These are phyloP conservation scores for Rhodomyrtus psidioides DNA, from an alignment of 441 rosid species.

Conservation along the genomic window DNA sequence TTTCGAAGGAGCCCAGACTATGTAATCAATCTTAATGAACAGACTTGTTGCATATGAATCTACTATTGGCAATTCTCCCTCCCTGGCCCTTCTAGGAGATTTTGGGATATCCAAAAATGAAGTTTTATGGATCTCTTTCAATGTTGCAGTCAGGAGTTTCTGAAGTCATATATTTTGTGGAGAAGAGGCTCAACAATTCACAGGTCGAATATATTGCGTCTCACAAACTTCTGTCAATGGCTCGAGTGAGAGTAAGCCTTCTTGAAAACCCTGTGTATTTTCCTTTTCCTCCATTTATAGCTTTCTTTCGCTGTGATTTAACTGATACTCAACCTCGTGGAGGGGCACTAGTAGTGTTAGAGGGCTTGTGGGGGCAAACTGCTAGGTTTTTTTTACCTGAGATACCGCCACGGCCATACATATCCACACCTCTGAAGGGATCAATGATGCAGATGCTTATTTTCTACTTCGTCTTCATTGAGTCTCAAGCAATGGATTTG, in stretches of 20 bases:
- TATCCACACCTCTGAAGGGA: not conserved
- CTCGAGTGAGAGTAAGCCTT: constrained; percentile 68
- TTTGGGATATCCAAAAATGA: not conserved
- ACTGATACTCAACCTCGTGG: not conserved
- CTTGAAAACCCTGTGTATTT: not conserved
- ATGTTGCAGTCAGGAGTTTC: constrained; percentile 76
- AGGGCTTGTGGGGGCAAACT: not conserved
- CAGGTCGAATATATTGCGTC: constrained; percentile 62
- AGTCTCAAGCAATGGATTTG: not conserved
- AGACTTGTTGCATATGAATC: not conserved
- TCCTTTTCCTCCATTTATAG: not conserved
- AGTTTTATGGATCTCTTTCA: not conserved
- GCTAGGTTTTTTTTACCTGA: not conserved
- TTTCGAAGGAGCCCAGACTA: not conserved
- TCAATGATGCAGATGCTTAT: not conserved
- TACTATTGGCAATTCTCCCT: not conserved
- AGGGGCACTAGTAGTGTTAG: not conserved
- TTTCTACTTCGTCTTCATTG: not conserved
- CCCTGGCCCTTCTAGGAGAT: not conserved
- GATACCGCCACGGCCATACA: not conserved
- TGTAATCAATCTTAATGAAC: not conserved
- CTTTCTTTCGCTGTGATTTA: not conserved
- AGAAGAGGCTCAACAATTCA: constrained; percentile 50
- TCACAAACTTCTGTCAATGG: constrained; percentile 76
- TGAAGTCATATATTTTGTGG: constrained; percentile 81